A percentile compares a stretch with the other conserved stretches of the same genome.
Conservation (phyloP, 345 rosid genomes). For the Eucalyptus marginata region DNA sequence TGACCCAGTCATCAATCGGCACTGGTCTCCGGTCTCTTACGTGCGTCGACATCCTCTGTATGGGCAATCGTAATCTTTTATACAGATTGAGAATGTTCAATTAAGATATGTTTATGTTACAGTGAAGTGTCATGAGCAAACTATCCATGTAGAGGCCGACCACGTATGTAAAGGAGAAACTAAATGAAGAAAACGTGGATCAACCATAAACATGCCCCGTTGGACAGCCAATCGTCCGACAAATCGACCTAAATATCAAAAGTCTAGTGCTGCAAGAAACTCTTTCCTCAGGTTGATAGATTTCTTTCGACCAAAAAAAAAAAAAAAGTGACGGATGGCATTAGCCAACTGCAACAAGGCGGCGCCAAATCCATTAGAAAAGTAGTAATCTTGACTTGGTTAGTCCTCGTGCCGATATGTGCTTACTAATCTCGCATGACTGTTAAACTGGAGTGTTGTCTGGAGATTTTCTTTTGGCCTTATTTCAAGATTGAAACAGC, state of each 20-base stretch:
- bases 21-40: neutral
- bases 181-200: neutral
- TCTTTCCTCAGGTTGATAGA: neutral
- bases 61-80: neutral
- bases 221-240: neutral
- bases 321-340: no score
- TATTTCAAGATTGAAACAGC: neutral
- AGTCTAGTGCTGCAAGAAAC: neutral
- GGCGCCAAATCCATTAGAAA: neutral
- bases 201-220: neutral
- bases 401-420: neutral
- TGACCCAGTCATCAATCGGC: neutral
- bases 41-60: neutral
- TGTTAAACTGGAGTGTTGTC: neutral
- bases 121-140: no score
- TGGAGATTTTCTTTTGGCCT: neutral
- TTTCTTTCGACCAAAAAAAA: no score
- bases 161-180: neutral
- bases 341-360: neutral
- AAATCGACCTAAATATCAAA: neutral
- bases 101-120: neutral
- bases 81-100: neutral
- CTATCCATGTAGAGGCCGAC: no score
- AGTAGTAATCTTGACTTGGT: neutral
- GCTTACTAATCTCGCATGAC: neutral